These are phyloP conservation scores for Cercospora beticola DNA, from an alignment of 2,329 filamentous ascomycete genomes.

Conservation along the genomic window DNA sequence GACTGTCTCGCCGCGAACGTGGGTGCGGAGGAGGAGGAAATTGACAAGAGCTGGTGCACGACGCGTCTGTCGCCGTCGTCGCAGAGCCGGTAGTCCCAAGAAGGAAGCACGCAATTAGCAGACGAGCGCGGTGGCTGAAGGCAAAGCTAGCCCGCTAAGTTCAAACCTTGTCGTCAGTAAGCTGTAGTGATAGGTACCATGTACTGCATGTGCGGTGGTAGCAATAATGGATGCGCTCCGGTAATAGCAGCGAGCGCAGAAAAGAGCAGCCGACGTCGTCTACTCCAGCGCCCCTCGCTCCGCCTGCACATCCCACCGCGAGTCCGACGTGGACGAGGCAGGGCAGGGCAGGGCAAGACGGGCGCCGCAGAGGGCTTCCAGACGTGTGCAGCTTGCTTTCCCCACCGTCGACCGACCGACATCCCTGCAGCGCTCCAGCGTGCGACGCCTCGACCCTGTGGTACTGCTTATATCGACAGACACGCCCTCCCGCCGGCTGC, in stretches of 20 bases:
- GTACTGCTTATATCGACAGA: background rate
- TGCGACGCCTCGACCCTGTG: background rate
- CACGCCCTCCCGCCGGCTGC: background rate
- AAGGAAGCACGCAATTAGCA: background rate
- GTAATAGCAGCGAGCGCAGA: background rate
- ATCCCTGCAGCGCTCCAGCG: background rate
- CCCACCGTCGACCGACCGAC: background rate
- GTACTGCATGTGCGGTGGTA: background rate
- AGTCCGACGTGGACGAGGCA: background rate
- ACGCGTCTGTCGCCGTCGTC: background rate
- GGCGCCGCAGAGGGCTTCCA: background rate
- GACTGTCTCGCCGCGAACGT: background rate
- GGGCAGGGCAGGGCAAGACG: background rate
- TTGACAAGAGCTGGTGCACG: background rate
- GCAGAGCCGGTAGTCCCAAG: background rate
- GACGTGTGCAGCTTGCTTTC: background rate
- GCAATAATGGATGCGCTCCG: background rate
- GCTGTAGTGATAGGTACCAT: background rate
- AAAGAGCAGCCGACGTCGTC: background rate
- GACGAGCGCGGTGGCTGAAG: background rate
- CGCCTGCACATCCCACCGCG: background rate
- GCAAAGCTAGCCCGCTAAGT: background rate
- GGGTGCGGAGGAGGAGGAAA: background rate
- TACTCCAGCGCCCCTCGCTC: background rate
- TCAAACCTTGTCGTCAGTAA: constrained; percentile 5